Percentiles rank a stretch among this genome's conserved stretches.
Conservation (phyloP, 441 rosid species). For the Omphalea diandra region DNA sequence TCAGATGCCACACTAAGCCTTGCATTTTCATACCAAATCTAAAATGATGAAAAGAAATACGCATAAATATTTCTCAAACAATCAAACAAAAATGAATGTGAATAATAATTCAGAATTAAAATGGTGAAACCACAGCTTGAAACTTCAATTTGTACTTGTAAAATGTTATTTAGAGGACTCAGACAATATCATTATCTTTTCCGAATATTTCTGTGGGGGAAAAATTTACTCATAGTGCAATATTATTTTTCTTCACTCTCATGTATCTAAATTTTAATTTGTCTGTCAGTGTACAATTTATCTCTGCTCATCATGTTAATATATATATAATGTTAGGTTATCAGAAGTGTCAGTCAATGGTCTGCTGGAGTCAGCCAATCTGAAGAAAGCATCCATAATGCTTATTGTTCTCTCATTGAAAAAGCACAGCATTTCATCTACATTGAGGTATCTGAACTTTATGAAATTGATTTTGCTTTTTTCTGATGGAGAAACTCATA, state of each 20-base stretch:
- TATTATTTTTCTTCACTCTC: not conserved
- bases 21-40: not conserved
- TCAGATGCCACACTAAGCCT: not conserved
- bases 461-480: not conserved
- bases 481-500: not conserved
- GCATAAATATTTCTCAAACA: not conserved
- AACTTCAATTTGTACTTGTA: conserved; percentile 6
- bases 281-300: conserved; percentile 5
- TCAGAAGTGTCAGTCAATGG: conserved; percentile 98
- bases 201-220: not conserved
- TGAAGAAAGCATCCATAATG: conserved; percentile 94
- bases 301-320: conserved; percentile 2
- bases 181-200: not conserved
- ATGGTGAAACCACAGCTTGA: not conserved
- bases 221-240: not conserved
- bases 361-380: conserved; percentile 94
- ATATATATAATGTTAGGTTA: conserved; percentile 46
- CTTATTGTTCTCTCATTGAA: conserved; percentile 85
- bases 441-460: conserved; percentile 70
- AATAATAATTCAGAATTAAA: not conserved
- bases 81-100: not conserved
- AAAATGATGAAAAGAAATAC: not conserved
- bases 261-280: conserved; percentile 6
- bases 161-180: too few species aligned
- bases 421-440: conserved; percentile 87